Percentiles rank a stretch among this genome's conserved stretches.
Evolutionary conservation across 2,329 filamentous ascomycete species (phyloP).

Genomic region (Colletotrichum sp.): DNA sequence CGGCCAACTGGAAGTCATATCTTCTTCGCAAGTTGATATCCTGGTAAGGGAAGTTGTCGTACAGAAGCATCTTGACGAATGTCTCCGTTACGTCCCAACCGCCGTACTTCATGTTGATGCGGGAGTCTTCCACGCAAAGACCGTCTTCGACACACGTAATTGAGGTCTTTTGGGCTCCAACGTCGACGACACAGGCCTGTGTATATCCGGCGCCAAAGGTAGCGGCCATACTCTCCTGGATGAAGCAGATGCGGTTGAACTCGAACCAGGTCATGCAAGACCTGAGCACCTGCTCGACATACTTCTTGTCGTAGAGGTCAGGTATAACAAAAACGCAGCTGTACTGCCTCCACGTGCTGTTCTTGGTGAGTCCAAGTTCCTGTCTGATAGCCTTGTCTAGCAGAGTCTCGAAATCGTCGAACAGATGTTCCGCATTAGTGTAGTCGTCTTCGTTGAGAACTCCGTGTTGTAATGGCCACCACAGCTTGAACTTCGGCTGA

Average conservation of each 20-base stretch:
- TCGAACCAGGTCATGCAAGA: constrained; percentile 89
- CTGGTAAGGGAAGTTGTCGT: constrained; percentile 92
- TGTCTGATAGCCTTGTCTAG: constrained; percentile 84
- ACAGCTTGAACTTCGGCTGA: constrained; percentile 86
- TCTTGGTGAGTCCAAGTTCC: constrained; percentile 80
- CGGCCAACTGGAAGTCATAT: constrained; percentile 91
- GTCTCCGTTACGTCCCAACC: constrained; percentile 92
- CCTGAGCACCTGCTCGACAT: constrained; percentile 84
- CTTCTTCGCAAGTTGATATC: constrained; percentile 91
- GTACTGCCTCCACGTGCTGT: constrained; percentile 86
- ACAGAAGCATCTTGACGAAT: constrained; percentile 97
- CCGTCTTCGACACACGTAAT: constrained; percentile 97
- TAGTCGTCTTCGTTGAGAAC: constrained; percentile 94
- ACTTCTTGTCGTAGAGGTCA: constrained; percentile 93
- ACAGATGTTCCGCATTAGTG: constrained; percentile 76
- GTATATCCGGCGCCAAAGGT: constrained; percentile 96
- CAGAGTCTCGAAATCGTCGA: constrained; percentile 86
- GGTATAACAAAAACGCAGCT: constrained; percentile 97
- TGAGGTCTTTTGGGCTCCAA: constrained; percentile 96
- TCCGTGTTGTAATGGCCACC: constrained; percentile 88
- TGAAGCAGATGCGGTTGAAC: constrained; percentile 88
- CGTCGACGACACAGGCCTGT: constrained; percentile 91
- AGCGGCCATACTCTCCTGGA: constrained; percentile 94
- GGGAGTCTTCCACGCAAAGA: constrained; percentile 91
- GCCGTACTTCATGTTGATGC: constrained; percentile 93